These are phyloP conservation scores for Cucurbita moschata DNA, from an alignment of 306 rosid genomes.

Conservation along the genomic window DNA sequence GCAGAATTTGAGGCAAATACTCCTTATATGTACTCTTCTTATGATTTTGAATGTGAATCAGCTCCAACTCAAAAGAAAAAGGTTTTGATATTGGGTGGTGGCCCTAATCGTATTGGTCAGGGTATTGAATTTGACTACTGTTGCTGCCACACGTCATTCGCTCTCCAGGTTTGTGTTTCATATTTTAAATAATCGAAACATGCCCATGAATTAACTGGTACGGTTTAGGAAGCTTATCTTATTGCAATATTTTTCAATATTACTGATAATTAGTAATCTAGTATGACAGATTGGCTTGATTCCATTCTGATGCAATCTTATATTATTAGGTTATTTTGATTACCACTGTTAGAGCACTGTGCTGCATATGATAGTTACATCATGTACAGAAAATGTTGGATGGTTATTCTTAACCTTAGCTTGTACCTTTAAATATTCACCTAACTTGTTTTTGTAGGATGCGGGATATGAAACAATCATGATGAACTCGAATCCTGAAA, in stretches of 20 bases:
- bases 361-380: neutral
- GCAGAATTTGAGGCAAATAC: slow-evolving; percentile 99
- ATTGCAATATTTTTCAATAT: neutral
- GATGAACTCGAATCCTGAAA: slow-evolving; percentile 98
- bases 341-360: neutral
- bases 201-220: neutral
- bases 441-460: slow-evolving; percentile 34
- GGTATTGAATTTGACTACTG: slow-evolving; percentile 99
- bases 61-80: slow-evolving; percentile 72
- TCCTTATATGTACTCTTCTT: slow-evolving; percentile 97
- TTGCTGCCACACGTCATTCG: slow-evolving; percentile 88
- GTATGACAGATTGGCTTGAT: neutral
- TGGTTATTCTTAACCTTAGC: neutral
- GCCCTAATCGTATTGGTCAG: slow-evolving; percentile 97
- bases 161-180: slow-evolving; percentile 59
- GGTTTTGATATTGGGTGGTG: slow-evolving; percentile 92
- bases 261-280: neutral
- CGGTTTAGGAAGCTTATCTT: neutral
- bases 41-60: slow-evolving; percentile 93
- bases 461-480: slow-evolving; percentile 92
- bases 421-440: neutral
- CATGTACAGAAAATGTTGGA: neutral
- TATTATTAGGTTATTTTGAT: neutral
- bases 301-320: neutral
- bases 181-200: neutral